Evolutionary conservation across 1,284 basidiomycete genomes (phyloP), one percentile per base, ranked within the genome.

Genomic region (Fomitiporia mediterranea): DNA sequence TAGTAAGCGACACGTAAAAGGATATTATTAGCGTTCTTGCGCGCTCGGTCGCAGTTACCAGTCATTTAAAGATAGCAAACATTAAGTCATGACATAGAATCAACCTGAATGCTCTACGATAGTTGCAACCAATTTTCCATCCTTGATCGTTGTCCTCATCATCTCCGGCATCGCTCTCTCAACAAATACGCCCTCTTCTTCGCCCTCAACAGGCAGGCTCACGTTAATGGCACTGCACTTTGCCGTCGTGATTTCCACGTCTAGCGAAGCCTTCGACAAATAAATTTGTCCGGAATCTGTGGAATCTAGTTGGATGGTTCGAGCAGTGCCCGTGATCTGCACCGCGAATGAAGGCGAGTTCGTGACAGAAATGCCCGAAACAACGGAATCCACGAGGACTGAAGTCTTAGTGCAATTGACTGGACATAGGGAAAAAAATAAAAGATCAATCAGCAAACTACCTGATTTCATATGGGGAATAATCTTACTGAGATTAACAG

Each of bases 201-300:
- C 91, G 37, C 83, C 89, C 61, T 86, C 86, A 1, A 89, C 85
- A 0, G 96, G 96, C 44, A 99, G 70, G 64, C 84, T 92, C 59
- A 99, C 80, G 72, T 99, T 99, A 72, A 99, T 89, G 30, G 87
- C 82, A 67, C 91, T 94, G 70, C 94, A 97, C 75, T 99, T 98
- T 57, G 93, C 87, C 1, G 95, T 96, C 47, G 94, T 89, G 65
- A 99, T 92, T 73, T 98, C 96, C 2, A 84, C 80, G 37, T 66
- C 76, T 54, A 97, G 76, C 63, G 89, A 89, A 30, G 81, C 82
- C 69, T 89, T 89, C 43, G 92, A 94, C 32, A 99, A 81, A 73
- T 93, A 99, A 62, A 99, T 84, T 70, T 95, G 92, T 7, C 96
- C 97, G 15, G 91, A 91, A 71, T 99, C 97, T 37, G 92, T 96